phyloP scores from a whole-genome alignment of 2,329 filamentous ascomycete genomes.

The Fusarium sp. region DNA sequence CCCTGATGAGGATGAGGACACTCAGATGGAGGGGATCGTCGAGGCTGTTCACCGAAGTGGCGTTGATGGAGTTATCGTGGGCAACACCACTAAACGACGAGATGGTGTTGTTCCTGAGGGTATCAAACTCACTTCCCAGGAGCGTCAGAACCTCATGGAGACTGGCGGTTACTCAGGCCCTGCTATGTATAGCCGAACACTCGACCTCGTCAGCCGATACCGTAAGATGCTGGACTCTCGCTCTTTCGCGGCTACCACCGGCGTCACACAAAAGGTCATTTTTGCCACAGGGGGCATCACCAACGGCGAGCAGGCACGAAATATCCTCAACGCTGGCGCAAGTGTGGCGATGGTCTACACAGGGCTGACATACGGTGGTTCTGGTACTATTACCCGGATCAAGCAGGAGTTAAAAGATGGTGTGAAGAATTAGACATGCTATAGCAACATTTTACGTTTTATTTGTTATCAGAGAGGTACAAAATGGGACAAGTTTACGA shows the following conservation, averaged over 20 bases:
- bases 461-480: slow-evolving; percentile 33
- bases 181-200: slow-evolving; percentile 84
- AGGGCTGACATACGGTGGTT: slow-evolving; percentile 73
- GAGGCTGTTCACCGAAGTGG: slow-evolving; percentile 85
- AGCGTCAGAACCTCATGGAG: slow-evolving; percentile 78
- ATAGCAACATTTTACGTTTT: slow-evolving; percentile 43
- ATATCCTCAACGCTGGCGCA: slow-evolving; percentile 88
- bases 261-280: slow-evolving; percentile 76
- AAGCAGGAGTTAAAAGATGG: slow-evolving; percentile 71
- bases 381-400: slow-evolving; percentile 74
- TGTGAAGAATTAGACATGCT: slow-evolving; percentile 48
- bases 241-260: slow-evolving; percentile 50
- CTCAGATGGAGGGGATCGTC: slow-evolving; percentile 89
- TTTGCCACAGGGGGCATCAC: slow-evolving; percentile 96
- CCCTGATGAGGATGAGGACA: slow-evolving; percentile 89
- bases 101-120: slow-evolving; percentile 77
- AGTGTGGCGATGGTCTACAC: slow-evolving; percentile 95
- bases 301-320: slow-evolving; percentile 84
- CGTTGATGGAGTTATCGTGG: slow-evolving; percentile 95
- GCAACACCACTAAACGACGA: slow-evolving; percentile 93
- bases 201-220: slow-evolving; percentile 84
- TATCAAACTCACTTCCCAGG: slow-evolving; percentile 72
- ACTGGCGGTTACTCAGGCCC: slow-evolving; percentile 93
- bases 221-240: slow-evolving; percentile 73
- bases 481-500: slow-evolving; percentile 10